Evolutionary conservation across 495 filamentous ascomycete genomes (phyloP).

Genomic region (Aspergillus haitiensis): DNA sequence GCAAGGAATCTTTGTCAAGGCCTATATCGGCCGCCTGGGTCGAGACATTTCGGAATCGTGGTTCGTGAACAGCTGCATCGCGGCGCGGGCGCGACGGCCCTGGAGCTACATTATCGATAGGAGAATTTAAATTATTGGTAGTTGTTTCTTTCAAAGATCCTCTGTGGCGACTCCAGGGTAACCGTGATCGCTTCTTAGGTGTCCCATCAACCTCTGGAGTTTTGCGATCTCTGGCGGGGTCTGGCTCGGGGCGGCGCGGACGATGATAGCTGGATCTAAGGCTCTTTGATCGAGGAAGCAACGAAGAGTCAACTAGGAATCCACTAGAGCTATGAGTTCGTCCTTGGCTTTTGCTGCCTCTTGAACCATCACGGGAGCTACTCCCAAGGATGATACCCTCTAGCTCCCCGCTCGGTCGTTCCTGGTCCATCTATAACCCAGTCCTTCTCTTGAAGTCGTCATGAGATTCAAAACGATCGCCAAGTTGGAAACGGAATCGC

Average conservation of each 20-base stretch:
- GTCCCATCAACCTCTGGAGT: conserved; percentile 35
- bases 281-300: conserved; percentile 34
- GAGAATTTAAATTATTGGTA: conserved; percentile 12
- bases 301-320: conserved; percentile 47
- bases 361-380: conserved; percentile 42
- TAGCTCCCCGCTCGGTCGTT: conserved; percentile 37
- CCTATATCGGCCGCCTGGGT: conserved; percentile 29
- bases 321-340: conserved; percentile 44
- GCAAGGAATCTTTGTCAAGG: conserved; percentile 71
- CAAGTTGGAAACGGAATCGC: not conserved
- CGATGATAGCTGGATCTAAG: conserved; percentile 30
- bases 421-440: conserved; percentile 33
- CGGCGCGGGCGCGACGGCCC: conserved; percentile 3
- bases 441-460: conserved; percentile 22
- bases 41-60: conserved; percentile 14
- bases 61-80: conserved; percentile 11
- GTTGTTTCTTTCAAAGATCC: conserved; percentile 27
- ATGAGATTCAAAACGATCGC: conserved; percentile 17
- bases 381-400: conserved; percentile 45
- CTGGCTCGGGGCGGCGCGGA: conserved; percentile 30
- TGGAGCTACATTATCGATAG: not conserved
- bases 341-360: conserved; percentile 29
- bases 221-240: conserved; percentile 34
- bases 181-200: conserved; percentile 43
- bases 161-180: conserved; percentile 42